Evolutionary conservation across 169 alveolate species (phyloP), one percentile per base, ranked within the genome.

Genomic region (Eimeria necatrix): DNA sequence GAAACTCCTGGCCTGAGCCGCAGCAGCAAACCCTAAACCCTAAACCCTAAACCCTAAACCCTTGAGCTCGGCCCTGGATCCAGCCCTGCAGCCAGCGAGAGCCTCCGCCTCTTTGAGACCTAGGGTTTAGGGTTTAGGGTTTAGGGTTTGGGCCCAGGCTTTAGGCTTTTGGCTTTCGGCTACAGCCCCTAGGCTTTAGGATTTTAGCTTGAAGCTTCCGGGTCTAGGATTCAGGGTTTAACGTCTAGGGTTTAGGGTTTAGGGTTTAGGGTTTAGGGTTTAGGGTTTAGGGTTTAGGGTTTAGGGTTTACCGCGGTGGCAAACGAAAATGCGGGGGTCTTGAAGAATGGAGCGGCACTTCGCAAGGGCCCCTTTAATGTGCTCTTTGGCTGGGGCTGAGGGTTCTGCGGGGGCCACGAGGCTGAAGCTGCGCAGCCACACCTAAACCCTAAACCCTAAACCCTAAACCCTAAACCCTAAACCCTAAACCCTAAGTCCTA

Each of bases 281-380:
- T 61, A 61, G 73, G 78, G 78, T 68, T 68, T 68, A 68, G 78
- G 78, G 78, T 68, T 68, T 68, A 68, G 78, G 78, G 78, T 68
- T 68, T 68, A 68, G 78, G 78, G 78, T 68, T 68, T 51, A 81
- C 90, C 90, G 20, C 71, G 71, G 18, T 51, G 90, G 73, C 90
- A 81, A 0, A 48, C 90, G 18, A 49, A 53, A 8, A 51, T 49
- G 61, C 90, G 71, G 20, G 71, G 70, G 71, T 81, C 71, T n/a
- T 53, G 64, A 14, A 81, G 73, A 7, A 53, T 41, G 24, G 85
- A 74, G 41, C 85, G 85, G 59, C 85, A 74, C 12, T 74, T 74
- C 3, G 18, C 24, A 4, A 74, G 60, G 20, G 85, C 59, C 12
- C 41, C 85, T 74, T 18, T 7, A 7, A 74, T 74, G 6, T 74